Conservation (phyloP, 2,329 filamentous ascomycete genomes). For the Alternaria gaisen region DNA sequence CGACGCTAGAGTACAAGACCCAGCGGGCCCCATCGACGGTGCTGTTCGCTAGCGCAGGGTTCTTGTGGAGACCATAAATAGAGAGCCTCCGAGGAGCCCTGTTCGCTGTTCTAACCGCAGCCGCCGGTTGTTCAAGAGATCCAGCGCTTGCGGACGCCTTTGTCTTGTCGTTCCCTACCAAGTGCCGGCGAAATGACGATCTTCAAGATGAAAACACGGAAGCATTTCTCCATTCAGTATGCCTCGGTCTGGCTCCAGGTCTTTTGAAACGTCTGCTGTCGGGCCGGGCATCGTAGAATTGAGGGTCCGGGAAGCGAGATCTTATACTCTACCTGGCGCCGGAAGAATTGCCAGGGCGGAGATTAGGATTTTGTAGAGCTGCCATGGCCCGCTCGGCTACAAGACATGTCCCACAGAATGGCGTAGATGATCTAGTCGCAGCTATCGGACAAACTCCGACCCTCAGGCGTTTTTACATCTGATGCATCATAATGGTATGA, state of each 20-base stretch:
- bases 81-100: constrained; percentile 6
- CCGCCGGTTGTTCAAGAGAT: constrained; percentile 16
- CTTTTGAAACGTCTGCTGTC: constrained; percentile 17
- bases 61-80: constrained; percentile 14
- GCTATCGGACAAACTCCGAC: constrained; percentile 8
- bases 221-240: constrained; percentile 18
- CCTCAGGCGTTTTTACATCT: constrained; percentile 11
- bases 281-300: constrained; percentile 13
- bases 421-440: constrained; percentile 8
- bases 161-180: constrained; percentile 1
- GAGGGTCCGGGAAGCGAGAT: constrained; percentile 22
- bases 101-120: constrained; percentile 8
- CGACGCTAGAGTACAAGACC: constrained; percentile 12
- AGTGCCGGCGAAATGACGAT: constrained; percentile 3
- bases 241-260: constrained; percentile 20
- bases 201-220: constrained; percentile 15
- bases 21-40: constrained; percentile 15
- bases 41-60: constrained; percentile 14
- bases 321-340: constrained; percentile 17
- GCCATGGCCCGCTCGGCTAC: constrained; percentile 22
- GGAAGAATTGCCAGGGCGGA: constrained; percentile 31
- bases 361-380: constrained; percentile 19
- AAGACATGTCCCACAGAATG: constrained; percentile 9
- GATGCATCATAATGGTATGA: neutral
- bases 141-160: neutral